These are phyloP conservation scores for Diplodia scrobiculata DNA, from an alignment of 2,329 filamentous ascomycete species.

Conservation along the genomic window DNA sequence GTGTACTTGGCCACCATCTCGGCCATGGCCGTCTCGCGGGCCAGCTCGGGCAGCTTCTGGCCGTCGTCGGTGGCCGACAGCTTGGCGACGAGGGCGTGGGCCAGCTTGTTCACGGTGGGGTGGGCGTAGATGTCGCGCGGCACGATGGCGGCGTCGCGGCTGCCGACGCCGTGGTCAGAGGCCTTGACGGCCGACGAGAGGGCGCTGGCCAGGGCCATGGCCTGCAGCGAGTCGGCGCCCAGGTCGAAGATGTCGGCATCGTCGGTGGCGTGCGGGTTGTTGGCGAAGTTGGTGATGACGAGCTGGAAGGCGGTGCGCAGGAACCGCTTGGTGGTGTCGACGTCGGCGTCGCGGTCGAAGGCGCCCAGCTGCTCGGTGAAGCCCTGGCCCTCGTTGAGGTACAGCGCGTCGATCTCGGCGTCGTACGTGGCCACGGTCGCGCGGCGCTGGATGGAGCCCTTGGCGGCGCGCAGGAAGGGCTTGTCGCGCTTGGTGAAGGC, in stretches of 20 bases:
- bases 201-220: conserved; percentile 34
- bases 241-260: conserved; percentile 41
- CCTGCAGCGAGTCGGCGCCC: conserved; percentile 42
- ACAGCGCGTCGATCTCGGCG: conserved; percentile 52
- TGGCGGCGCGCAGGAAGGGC: conserved; percentile 51
- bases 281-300: conserved; percentile 25
- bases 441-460: conserved; percentile 51
- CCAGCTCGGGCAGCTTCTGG: conserved; percentile 7
- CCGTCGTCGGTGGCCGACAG: conserved; percentile 28
- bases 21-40: conserved; percentile 35
- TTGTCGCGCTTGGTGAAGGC: conserved; percentile 47
- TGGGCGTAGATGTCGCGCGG: conserved; percentile 40
- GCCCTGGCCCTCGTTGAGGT: conserved; percentile 34
- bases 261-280: conserved; percentile 29
- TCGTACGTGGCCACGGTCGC: conserved; percentile 48
- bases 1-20: conserved; percentile 40
- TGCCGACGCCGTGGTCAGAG: conserved; percentile 30
- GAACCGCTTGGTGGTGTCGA: conserved; percentile 30
- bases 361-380: conserved; percentile 25
- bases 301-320: conserved; percentile 31
- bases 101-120: conserved; percentile 38
- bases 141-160: conserved; percentile 33
- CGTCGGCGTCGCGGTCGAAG: conserved; percentile 17
- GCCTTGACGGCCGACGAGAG: conserved; percentile 32
- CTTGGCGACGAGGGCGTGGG: conserved; percentile 30